Evolutionary conservation across 345 rosid genomes (phyloP), one percentile per base, ranked within the genome.

Genomic region (Euphorbia lathyris): DNA sequence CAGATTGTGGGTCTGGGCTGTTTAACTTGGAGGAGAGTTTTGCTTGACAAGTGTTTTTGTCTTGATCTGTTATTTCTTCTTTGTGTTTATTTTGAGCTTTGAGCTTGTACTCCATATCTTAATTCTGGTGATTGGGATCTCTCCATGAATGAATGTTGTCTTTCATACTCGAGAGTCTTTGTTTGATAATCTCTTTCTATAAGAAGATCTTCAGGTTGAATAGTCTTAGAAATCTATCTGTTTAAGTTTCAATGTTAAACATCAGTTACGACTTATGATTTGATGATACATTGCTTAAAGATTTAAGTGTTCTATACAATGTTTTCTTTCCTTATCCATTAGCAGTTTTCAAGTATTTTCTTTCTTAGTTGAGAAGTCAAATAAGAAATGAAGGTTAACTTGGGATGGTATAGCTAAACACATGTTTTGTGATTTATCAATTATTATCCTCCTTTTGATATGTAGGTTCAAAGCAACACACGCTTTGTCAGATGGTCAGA

Each of bases 401-500:
- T 45, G 45, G 45, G 45, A 40, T 40, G 45, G 12, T 40, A 6
- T 10, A 12, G 45, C 7, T 40, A 6, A 40, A 12, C 45, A 40
- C 45, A 32, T 2, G 45, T 40, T 40, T 7, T 40, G 45, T 40
- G 12, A 40, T 40, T 40, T 40, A n/a, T n/a, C n/a, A n/a, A n/a
- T n/a, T n/a, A n/a, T n/a, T 25, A 27, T 57, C 29, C 42, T 25
- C 57, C 58, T 61, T 84, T 60, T 73, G 43, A 65, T 75, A 32
- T 82, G 82, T 77, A 95, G 99, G 70, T 76, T 71, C 96, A 95
- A 82, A 95, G 99, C 82, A 95, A 95, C 85, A 97, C 99, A 67
- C 96, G 98, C 55, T 95, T 90, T 81, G 99, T 95, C 76, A 86
- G 90, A 87, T 95, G 99, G 99, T 95, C 99, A 72, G 98, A 95